These are phyloP conservation scores for Yamadazyma trypodendri DNA, from an alignment of 1,139 yeast species.

Conservation along the genomic window DNA sequence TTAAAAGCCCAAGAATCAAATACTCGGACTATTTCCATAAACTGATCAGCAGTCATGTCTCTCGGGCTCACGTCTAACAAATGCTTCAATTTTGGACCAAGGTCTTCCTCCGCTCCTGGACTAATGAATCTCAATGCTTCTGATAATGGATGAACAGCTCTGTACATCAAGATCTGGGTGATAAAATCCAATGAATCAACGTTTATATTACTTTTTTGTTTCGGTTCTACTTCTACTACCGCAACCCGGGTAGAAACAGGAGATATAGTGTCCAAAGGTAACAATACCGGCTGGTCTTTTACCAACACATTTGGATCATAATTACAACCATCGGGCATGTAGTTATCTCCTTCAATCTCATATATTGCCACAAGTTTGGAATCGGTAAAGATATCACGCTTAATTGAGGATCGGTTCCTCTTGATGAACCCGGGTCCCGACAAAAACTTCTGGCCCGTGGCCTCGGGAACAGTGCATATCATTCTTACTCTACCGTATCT, in stretches of 20 bases:
- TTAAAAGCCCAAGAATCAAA: constrained; percentile 85
- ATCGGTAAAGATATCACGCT: constrained; percentile 60
- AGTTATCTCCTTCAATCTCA: constrained; percentile 20
- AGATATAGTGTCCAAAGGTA: constrained; percentile 23
- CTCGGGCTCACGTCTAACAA: constrained; percentile 41
- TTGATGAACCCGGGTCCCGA: constrained; percentile 45
- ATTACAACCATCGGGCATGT: constrained; percentile 26
- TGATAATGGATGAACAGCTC: constrained; percentile 34
- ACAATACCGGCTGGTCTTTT: constrained; percentile 38
- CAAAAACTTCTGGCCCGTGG: constrained; percentile 60
- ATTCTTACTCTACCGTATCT: constrained; percentile 71
- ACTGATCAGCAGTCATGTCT: constrained; percentile 55
- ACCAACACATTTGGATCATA: constrained; percentile 40
- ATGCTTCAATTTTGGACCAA: constrained; percentile 24
- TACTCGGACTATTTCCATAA: constrained; percentile 45
- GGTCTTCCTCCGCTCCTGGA: constrained; percentile 78
- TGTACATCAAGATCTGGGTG: constrained; percentile 60
- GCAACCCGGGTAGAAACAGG: constrained; percentile 32
- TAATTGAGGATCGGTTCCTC: constrained; percentile 59
- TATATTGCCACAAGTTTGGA: constrained; percentile 51
- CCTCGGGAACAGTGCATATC: constrained; percentile 60
- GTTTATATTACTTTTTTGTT: constrained; percentile 31
- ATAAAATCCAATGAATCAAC: constrained; percentile 66
- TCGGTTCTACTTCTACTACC: constrained; percentile 63
- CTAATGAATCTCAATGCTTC: constrained; percentile 61